Evolutionary conservation across 1,284 basidiomycete species (phyloP).

Genomic region (Wallemia ichthyophaga): DNA sequence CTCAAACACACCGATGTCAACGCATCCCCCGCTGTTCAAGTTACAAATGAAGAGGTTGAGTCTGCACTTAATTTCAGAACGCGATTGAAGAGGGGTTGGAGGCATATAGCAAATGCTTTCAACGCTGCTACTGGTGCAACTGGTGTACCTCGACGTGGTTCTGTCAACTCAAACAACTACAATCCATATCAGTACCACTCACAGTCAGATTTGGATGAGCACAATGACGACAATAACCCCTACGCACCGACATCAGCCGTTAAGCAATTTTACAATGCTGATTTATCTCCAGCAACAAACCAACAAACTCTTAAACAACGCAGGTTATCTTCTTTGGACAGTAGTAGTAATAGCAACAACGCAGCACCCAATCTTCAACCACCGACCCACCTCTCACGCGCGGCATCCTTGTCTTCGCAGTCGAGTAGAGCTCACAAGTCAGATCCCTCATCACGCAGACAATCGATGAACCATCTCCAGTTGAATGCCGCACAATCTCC

Average conservation of each 20-base stretch:
- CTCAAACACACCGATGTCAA: conserved; percentile 38
- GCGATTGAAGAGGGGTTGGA: conserved; percentile 2
- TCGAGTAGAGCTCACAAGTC: not conserved
- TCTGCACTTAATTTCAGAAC: conserved; percentile 21
- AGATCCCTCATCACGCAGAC: not conserved
- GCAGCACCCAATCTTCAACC: not conserved
- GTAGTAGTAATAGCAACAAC: too few relatives aligned
- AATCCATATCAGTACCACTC: not conserved
- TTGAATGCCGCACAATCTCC: not conserved
- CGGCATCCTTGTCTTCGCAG: not conserved
- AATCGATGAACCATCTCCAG: not conserved
- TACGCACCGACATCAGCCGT: not conserved
- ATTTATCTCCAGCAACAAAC: not conserved
- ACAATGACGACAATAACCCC: not conserved
- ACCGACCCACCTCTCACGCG: not conserved
- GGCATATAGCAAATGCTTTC: not conserved
- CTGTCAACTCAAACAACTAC: not conserved
- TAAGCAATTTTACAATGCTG: not conserved
- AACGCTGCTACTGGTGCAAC: not conserved
- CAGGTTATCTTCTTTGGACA: too few relatives aligned
- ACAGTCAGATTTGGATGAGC: not conserved
- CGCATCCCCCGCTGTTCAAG: conserved; percentile 27
- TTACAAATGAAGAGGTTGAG: conserved; percentile 51
- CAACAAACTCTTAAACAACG: not conserved
- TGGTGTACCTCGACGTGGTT: not conserved